Evolutionary conservation across 148 eudicot genomes (phyloP), one percentile per base, ranked within the genome.

Genomic region (Bassia scoparia): DNA sequence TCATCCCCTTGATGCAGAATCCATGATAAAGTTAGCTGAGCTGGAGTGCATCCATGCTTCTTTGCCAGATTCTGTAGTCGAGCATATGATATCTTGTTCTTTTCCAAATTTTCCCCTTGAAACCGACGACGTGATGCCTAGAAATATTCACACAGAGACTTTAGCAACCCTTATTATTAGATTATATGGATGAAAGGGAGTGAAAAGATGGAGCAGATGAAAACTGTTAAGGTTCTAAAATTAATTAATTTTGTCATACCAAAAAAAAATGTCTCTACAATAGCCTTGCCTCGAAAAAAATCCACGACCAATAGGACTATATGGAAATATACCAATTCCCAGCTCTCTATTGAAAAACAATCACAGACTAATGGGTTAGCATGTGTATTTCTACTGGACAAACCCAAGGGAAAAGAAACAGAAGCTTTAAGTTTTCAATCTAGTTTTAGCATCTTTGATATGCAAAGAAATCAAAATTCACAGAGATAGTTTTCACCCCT

Each of bases 1-100:
- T 84, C 94, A 44, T 88, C 84, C 60, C 95, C 92, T 77, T 86
- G 95, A 84, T 86, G 90, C 78, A 85, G 78, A 79, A 92, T 78
- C 97, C 97, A 89, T 48, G 97, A 81, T 71, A 92, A 76, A 33
- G 97, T 95, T 23, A 92, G 86, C 79, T 92, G 97, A 77, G 82
- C 78, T 18, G 86, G 81, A 12, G 85, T 82, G 81, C 90, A 92
- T 30, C 85, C 83, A 71, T 89, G 83, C 74, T 85, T 89, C 63
- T 71, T 74, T 16, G 97, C 86, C 50, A 89, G 74, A 69, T 69
- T 81, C 71, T 85, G 86, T 21, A 89, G 38, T 26, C 84, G 78
- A 31, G 43, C 30, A 72, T 89, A 92, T 33, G 88, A 67, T 12
- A 72, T 68, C 83, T 89, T 92, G 87, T 88, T 92, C 80, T 86